Conservation (phyloP, 805 yeast species). For the Ogataea nakhonphanomensis region DNA sequence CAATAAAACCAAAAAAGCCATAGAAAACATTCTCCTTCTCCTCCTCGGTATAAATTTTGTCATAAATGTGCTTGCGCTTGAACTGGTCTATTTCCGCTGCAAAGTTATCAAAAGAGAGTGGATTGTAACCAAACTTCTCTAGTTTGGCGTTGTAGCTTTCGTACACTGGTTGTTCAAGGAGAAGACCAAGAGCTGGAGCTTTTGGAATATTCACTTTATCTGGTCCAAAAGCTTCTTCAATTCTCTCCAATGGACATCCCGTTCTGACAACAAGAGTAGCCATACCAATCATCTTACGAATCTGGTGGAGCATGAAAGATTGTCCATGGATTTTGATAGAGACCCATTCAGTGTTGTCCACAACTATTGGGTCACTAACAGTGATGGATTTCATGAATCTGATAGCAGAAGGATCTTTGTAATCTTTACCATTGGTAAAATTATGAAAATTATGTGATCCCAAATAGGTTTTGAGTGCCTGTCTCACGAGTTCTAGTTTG, state of each 20-base stretch:
- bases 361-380: constrained; percentile 86
- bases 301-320: constrained; percentile 97
- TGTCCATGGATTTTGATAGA: constrained; percentile 97
- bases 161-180: constrained; percentile 89
- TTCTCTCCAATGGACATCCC: constrained; percentile 76
- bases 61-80: constrained; percentile 85
- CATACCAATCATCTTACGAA: constrained; percentile 97
- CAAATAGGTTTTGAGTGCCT: constrained; percentile 66
- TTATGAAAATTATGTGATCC: constrained; percentile 85
- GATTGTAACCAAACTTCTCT: constrained; percentile 72
- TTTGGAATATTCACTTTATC: constrained; percentile 87
- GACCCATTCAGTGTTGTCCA: constrained; percentile 93
- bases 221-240: constrained; percentile 70
- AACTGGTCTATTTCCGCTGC: constrained; percentile 74
- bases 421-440: constrained; percentile 49
- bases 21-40: constrained; percentile 81
- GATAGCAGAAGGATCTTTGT: constrained; percentile 79
- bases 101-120: constrained; percentile 64
- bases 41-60: constrained; percentile 89
- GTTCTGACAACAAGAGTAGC: constrained; percentile 82
- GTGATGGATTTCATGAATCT: constrained; percentile 77
- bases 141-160: constrained; percentile 75
- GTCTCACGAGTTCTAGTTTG: constrained; percentile 60
- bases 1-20: constrained; percentile 89
- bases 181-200: constrained; percentile 92